Evolutionary conservation across 371 early-diverging fungal genomes (phyloP).

Genomic region (Actinomortierella wolfii): DNA sequence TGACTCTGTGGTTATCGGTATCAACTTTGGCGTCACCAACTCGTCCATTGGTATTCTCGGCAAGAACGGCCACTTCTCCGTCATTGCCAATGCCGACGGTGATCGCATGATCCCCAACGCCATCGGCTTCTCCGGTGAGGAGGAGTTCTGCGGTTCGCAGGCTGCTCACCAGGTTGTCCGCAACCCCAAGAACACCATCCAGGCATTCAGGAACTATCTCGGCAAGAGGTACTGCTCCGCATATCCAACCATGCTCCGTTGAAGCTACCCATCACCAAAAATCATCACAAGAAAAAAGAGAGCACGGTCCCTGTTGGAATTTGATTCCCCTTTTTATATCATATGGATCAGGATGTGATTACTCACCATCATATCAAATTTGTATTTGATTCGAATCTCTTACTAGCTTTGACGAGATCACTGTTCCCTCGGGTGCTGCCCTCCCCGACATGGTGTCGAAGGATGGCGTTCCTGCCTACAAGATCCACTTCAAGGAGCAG

Average conservation of each 20-base stretch:
- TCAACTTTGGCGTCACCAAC: conserved; percentile 89
- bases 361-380: neutral
- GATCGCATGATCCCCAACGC: conserved; percentile 93
- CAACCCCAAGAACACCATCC: conserved; percentile 86
- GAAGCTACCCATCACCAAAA: too few species aligned
- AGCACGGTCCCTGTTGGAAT: neutral
- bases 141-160: conserved; percentile 92
- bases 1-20: conserved; percentile 71
- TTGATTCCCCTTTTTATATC: neutral
- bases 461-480: conserved; percentile 76
- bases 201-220: conserved; percentile 84
- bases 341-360: neutral
- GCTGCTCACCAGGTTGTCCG: conserved; percentile 90
- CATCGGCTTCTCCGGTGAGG: conserved; percentile 91
- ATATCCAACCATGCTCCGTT: too few species aligned
- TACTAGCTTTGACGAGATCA: conserved; percentile 38
- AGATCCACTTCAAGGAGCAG: conserved; percentile 69
- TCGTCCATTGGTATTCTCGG: conserved; percentile 88
- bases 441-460: conserved; percentile 71
- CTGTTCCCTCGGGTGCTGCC: conserved; percentile 49
- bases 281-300: conserved; percentile 1
- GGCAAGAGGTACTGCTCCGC: conserved; percentile 69
- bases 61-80: conserved; percentile 86
- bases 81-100: conserved; percentile 98
- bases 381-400: neutral